phyloP scores from a whole-genome alignment of 805 yeast species.

The Trichomonascus vanleenenianus region DNA sequence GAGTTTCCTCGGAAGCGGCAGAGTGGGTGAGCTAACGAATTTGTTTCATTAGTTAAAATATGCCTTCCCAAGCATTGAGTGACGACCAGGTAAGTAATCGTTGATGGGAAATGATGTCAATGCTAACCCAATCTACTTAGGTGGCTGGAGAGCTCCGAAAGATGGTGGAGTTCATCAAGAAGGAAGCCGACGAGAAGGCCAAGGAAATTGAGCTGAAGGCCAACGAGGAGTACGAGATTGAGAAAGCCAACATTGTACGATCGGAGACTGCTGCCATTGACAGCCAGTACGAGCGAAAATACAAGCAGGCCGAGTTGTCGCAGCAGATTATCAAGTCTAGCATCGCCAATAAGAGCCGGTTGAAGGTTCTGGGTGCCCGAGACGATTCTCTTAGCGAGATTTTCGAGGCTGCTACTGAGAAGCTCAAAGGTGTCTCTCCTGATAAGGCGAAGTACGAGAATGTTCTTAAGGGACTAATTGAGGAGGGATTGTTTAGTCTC shows the following conservation, averaged over 20 bases:
- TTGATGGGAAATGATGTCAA: constrained; percentile 21
- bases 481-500: constrained; percentile 58
- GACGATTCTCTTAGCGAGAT: constrained; percentile 71
- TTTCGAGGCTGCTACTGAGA: constrained; percentile 58
- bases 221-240: constrained; percentile 97
- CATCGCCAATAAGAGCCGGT: constrained; percentile 89
- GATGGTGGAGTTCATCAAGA: constrained; percentile 97
- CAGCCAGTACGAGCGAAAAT: constrained; percentile 64
- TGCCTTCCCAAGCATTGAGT: constrained; percentile 32
- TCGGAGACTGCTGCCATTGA: constrained; percentile 87
- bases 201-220: constrained; percentile 93
- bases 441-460: constrained; percentile 55
- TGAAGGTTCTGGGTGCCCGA: constrained; percentile 79
- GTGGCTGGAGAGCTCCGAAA: constrained; percentile 93
- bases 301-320: constrained; percentile 84
- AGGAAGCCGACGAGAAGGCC: constrained; percentile 98
- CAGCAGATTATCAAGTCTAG: constrained; percentile 96
- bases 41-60: too few species aligned
- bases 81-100: constrained; percentile 48
- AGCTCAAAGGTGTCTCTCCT: constrained; percentile 48
- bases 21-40: too few species aligned
- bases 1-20: background rate
- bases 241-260: constrained; percentile 90
- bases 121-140: constrained; percentile 34
- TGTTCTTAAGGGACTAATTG: constrained; percentile 67